These are phyloP conservation scores for Hyaloscypha hepaticicola DNA, from an alignment of 495 filamentous ascomycete species.

Conservation along the genomic window DNA sequence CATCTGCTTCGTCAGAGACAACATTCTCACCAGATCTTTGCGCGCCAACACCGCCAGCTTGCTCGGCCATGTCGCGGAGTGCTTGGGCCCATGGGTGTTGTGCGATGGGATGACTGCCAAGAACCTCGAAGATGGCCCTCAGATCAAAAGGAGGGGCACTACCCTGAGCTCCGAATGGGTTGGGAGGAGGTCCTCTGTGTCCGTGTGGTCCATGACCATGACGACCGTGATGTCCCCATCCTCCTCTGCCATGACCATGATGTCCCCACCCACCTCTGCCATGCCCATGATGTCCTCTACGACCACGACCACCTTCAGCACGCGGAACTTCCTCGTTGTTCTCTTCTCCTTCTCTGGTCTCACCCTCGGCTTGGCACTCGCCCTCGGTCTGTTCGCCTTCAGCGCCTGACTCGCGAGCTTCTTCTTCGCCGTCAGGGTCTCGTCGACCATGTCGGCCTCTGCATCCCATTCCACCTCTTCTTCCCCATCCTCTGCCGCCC, in stretches of 20 bases:
- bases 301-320: conserved; percentile 17
- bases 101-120: conserved; percentile 39
- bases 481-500: conserved; percentile 1
- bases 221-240: conserved; percentile 17
- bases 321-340: background rate
- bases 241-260: conserved; percentile 26
- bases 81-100: conserved; percentile 44
- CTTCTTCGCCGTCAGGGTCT: conserved; percentile 7
- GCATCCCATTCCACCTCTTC: conserved; percentile 3
- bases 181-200: conserved; percentile 21
- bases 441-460: conserved; percentile 18
- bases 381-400: conserved; percentile 18
- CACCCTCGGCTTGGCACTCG: conserved; percentile 4
- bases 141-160: conserved; percentile 37
- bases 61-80: conserved; percentile 40
- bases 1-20: conserved; percentile 34
- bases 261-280: conserved; percentile 21
- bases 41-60: conserved; percentile 28
- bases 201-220: conserved; percentile 24
- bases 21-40: conserved; percentile 28
- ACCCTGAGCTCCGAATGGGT: conserved; percentile 22
- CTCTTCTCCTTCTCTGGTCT: background rate
- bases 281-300: conserved; percentile 23
- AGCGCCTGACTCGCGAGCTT: conserved; percentile 12
- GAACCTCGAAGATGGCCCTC: conserved; percentile 28